Percentiles rank a stretch among this genome's conserved stretches.
These are phyloP conservation scores for Dissoconium aciculare DNA, from an alignment of 2,329 filamentous ascomycete species.

Conservation along the genomic window DNA sequence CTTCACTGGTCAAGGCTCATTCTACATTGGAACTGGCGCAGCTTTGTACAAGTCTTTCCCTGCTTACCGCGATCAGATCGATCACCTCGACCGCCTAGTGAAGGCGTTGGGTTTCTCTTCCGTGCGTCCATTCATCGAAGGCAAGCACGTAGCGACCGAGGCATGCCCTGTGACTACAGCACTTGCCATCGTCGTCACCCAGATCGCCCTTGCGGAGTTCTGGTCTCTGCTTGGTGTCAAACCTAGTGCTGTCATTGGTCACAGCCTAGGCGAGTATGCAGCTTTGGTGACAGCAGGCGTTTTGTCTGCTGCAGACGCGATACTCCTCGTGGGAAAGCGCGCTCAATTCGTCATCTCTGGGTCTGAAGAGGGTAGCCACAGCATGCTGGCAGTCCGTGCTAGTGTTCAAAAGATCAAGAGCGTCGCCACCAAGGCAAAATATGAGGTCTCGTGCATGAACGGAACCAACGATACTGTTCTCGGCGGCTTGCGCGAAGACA, in stretches of 20 bases:
- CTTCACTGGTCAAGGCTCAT: slow-evolving; percentile 28
- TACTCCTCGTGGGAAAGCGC: slow-evolving; percentile 25
- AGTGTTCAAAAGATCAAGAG: slow-evolving; percentile 8
- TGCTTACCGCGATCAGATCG: slow-evolving; percentile 21
- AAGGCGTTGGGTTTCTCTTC: slow-evolving; percentile 21
- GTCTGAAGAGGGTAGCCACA: too few relatives aligned
- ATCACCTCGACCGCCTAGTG: slow-evolving; percentile 19
- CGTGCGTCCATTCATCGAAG: slow-evolving; percentile 17
- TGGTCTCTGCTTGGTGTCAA: slow-evolving; percentile 18
- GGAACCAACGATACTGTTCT: slow-evolving; percentile 11
- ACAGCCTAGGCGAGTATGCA: slow-evolving; percentile 28
- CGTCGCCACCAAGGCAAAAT: too few relatives aligned
- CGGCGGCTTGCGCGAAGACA: slow-evolving; percentile 10
- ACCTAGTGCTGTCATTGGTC: slow-evolving; percentile 19
- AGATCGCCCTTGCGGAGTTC: slow-evolving; percentile 28
- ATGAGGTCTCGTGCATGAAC: slow-evolving; percentile 15
- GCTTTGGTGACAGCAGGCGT: slow-evolving; percentile 26
- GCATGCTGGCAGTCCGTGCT: slow-evolving; percentile 17
- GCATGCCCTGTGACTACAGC: slow-evolving; percentile 20
- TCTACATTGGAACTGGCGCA: slow-evolving; percentile 14
- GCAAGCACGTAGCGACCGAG: slow-evolving; percentile 5
- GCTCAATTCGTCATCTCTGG: too few relatives aligned
- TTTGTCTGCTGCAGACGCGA: slow-evolving; percentile 20
- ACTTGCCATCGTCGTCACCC: slow-evolving; percentile 25
- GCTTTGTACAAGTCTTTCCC: slow-evolving; percentile 20